Evolutionary conservation across 2,329 filamentous ascomycete genomes (phyloP).

Genomic region (Fusarium virguliforme): DNA sequence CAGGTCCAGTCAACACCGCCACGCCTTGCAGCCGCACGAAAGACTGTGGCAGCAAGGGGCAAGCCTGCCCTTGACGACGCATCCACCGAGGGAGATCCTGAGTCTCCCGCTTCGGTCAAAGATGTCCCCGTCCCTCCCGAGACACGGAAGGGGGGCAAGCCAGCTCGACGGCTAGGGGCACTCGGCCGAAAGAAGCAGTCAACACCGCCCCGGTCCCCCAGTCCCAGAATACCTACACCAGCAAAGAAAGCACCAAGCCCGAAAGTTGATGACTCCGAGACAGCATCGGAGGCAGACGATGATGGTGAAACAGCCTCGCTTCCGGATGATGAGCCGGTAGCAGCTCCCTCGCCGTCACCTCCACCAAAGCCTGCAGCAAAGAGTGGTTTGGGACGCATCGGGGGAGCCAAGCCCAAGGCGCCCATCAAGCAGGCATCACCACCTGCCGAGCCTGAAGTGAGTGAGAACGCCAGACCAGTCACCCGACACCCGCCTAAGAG

Average conservation of each 20-base stretch:
- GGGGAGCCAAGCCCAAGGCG: conserved; percentile 52
- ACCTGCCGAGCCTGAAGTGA: conserved; percentile 21
- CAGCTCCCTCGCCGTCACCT: conserved; percentile 45
- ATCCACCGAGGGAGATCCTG: conserved; percentile 56
- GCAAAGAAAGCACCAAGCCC: conserved; percentile 14
- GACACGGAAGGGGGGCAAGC: conserved; percentile 38
- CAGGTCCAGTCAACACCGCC: conserved; percentile 67
- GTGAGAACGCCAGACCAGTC: conserved; percentile 24
- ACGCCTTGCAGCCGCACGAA: conserved; percentile 53
- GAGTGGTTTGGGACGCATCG: conserved; percentile 61
- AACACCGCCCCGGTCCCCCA: conserved; percentile 47
- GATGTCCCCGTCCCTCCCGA: conserved; percentile 23
- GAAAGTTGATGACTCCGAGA: conserved; percentile 57
- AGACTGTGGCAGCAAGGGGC: conserved; percentile 32
- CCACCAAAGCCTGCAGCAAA: conserved; percentile 47
- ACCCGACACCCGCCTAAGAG: conserved; percentile 43
- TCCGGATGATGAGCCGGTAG: conserved; percentile 31
- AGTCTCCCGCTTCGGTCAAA: conserved; percentile 26
- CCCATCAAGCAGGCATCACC: conserved; percentile 24
- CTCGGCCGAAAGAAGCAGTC: conserved; percentile 57
- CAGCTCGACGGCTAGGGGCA: conserved; percentile 54
- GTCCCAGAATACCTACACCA: conserved; percentile 24
- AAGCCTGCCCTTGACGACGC: conserved; percentile 47
- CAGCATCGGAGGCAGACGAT: conserved; percentile 62
- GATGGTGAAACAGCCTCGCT: conserved; percentile 50